These are phyloP conservation scores for Dendryphion nanum DNA, from an alignment of 2,329 filamentous ascomycete species.

Conservation along the genomic window DNA sequence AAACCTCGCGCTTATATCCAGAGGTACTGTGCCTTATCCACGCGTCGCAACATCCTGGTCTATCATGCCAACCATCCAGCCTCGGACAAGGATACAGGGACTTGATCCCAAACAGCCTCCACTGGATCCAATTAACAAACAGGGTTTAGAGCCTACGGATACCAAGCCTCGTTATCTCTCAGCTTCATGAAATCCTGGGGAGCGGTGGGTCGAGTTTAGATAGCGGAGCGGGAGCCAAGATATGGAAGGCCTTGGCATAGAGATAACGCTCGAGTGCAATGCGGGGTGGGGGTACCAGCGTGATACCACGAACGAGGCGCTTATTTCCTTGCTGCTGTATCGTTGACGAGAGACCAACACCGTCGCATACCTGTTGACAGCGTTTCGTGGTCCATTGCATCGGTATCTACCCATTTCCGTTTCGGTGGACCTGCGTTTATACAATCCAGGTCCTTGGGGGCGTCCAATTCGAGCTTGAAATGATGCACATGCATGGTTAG, in stretches of 20 bases:
- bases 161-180: conserved; percentile 22
- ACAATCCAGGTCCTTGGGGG: background rate
- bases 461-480: conserved; percentile 12
- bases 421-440: conserved; percentile 10
- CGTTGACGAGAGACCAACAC: conserved; percentile 32
- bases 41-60: background rate
- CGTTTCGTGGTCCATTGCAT: conserved; percentile 29
- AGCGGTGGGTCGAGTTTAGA: conserved; percentile 3
- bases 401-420: conserved; percentile 30
- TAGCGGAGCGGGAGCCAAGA: conserved; percentile 17
- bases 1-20: background rate
- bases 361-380: conserved; percentile 38
- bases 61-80: background rate
- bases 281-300: too few relatives aligned
- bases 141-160: conserved; percentile 12
- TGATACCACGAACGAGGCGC: too few relatives aligned
- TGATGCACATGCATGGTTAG: conserved; percentile 35
- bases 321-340: too few relatives aligned
- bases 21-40: background rate
- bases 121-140: conserved; percentile 9
- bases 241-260: conserved; percentile 17
- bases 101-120: too few relatives aligned
- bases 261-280: too few relatives aligned
- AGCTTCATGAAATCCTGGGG: conserved; percentile 12
- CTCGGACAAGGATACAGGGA: too few relatives aligned